Evolutionary conservation across 176 grass and related monocot genomes (phyloP).

Genomic region (Aegilops tauschii): DNA sequence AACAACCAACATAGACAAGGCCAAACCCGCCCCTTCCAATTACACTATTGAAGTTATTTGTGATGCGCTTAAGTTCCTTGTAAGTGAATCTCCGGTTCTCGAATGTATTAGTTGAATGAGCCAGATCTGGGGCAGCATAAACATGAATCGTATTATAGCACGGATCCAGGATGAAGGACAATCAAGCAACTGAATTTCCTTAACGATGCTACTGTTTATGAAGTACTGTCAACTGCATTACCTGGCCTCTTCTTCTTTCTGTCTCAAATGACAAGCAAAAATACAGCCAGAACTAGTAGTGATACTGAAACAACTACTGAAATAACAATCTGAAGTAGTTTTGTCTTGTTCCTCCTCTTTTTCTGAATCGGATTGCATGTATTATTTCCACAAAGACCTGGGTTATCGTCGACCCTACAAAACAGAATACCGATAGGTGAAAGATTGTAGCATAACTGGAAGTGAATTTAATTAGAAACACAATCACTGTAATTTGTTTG

Average conservation of each 20-base stretch:
- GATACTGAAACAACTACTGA: background rate
- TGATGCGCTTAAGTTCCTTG: conserved; percentile 41
- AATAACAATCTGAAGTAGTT: background rate
- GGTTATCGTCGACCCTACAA: conserved; percentile 27
- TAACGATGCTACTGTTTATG: background rate
- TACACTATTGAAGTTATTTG: conserved; percentile 22
- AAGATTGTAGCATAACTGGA: background rate
- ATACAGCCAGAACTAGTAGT: background rate
- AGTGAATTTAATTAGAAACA: background rate
- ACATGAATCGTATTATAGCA: background rate
- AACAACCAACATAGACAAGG: conserved; percentile 22
- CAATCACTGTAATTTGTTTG: too few relatives aligned
- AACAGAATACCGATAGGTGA: background rate
- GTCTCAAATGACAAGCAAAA: background rate
- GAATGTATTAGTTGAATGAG: background rate
- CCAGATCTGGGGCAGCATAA: background rate
- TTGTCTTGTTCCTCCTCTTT: conserved; percentile 22
- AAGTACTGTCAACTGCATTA: background rate
- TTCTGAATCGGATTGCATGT: background rate
- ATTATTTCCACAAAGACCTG: conserved; percentile 23
- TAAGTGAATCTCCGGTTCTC: conserved; percentile 27
- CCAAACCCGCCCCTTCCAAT: conserved; percentile 41
- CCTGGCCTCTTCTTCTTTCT: conserved; percentile 5
- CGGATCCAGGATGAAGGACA: background rate
- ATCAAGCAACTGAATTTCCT: background rate